Evolutionary conservation across 2,329 filamentous ascomycete species (phyloP).

Genomic region (Fusarium secorum): DNA sequence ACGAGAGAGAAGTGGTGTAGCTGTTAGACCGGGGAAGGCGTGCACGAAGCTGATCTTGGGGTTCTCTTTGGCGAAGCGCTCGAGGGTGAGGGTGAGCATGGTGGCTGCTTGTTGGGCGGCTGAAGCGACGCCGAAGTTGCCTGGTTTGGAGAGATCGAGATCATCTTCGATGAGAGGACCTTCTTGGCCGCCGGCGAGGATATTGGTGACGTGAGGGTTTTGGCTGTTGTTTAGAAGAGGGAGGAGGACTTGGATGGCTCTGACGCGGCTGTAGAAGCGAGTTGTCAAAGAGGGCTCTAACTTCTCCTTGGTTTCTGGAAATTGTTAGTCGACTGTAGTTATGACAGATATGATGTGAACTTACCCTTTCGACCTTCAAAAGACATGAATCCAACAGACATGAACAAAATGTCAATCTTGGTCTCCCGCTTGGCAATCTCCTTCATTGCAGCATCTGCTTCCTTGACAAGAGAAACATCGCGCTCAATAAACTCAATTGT

Average conservation of each 20-base stretch:
- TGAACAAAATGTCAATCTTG: constrained; percentile 55
- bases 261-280: constrained; percentile 65
- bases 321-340: too few species aligned
- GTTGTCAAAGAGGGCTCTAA: constrained; percentile 61
- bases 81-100: constrained; percentile 58
- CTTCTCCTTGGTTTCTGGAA: constrained; percentile 64
- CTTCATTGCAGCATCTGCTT: constrained; percentile 54
- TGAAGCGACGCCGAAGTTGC: constrained; percentile 47
- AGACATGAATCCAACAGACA: constrained; percentile 48
- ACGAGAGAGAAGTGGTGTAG: constrained; percentile 30
- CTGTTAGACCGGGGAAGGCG: constrained; percentile 44
- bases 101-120: constrained; percentile 55
- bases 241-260: constrained; percentile 64
- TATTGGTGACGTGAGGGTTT: constrained; percentile 57
- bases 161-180: constrained; percentile 55
- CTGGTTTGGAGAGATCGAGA: constrained; percentile 51
- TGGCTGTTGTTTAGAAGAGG: constrained; percentile 55
- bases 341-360: too few species aligned
- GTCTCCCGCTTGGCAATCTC: constrained; percentile 53
- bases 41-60: constrained; percentile 51
- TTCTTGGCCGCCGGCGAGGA: constrained; percentile 61
- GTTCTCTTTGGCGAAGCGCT: constrained; percentile 55
- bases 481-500: constrained; percentile 56
- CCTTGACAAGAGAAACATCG: constrained; percentile 60
- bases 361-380: constrained; percentile 38